Evolutionary conservation across 2,329 filamentous ascomycete genomes (phyloP).

Genomic region (Talaromyces sp.): DNA sequence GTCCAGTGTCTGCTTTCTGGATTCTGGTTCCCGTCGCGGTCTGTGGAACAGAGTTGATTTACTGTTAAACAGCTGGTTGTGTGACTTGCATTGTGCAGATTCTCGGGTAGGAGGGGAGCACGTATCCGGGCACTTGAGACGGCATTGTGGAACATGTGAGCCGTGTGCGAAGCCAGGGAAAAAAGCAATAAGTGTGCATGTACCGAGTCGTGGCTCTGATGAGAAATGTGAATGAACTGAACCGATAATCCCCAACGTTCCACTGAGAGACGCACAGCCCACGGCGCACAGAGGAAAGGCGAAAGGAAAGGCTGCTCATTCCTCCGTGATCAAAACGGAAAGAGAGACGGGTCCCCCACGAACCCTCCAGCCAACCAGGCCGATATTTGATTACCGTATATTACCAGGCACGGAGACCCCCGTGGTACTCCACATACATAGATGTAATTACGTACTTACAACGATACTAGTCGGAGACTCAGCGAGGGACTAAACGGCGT

Average conservation of each 20-base stretch:
- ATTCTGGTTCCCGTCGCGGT: background rate
- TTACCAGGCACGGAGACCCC: slow-evolving; percentile 1
- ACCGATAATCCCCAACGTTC: background rate
- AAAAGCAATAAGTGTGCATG: background rate
- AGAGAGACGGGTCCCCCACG: background rate
- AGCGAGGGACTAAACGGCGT: background rate
- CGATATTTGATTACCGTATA: background rate
- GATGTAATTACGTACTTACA: background rate
- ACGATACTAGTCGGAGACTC: background rate
- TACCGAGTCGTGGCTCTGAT: background rate
- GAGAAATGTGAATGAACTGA: background rate
- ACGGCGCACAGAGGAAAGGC: too few species aligned
- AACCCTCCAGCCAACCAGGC: background rate
- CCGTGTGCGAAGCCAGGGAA: background rate
- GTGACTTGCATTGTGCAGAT: background rate
- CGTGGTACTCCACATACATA: background rate
- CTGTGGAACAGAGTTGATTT: background rate
- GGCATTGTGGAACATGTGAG: background rate
- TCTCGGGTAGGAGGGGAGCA: background rate
- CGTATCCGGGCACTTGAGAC: background rate
- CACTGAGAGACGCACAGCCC: background rate
- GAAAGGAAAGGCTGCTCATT: background rate
- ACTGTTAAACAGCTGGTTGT: background rate
- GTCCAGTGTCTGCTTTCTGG: background rate
- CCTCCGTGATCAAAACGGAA: background rate